Evolutionary conservation across 768 basidiomycete genomes (phyloP).

Genomic region (Strobilomyces echinocephalus): DNA sequence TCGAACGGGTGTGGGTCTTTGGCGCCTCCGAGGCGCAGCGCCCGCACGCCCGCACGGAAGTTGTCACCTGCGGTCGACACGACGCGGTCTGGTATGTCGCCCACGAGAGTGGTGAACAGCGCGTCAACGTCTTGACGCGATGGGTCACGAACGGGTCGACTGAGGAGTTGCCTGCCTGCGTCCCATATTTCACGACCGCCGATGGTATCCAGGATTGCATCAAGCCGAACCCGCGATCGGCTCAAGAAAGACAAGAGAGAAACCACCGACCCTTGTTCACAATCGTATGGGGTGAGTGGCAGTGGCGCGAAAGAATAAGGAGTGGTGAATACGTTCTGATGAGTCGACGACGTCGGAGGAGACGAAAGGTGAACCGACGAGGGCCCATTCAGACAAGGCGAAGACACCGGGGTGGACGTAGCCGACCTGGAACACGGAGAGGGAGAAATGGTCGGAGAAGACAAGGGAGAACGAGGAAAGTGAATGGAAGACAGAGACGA

Average conservation of each 20-base stretch:
- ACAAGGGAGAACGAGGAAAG: slow-evolving; percentile 23
- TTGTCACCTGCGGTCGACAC: slow-evolving; percentile 70
- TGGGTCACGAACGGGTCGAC: slow-evolving; percentile 27
- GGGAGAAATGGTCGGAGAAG: slow-evolving; percentile 31
- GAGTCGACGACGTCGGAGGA: slow-evolving; percentile 22
- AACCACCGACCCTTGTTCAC: slow-evolving; percentile 21
- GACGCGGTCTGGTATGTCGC: slow-evolving; percentile 59
- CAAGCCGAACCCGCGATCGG: slow-evolving; percentile 44
- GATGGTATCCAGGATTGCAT: slow-evolving; percentile 78
- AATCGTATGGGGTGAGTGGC: slow-evolving; percentile 28
- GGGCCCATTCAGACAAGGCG: slow-evolving; percentile 22
- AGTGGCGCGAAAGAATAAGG: slow-evolving; percentile 30
- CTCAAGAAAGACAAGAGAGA: slow-evolving; percentile 26
- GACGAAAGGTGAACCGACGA: slow-evolving; percentile 26
- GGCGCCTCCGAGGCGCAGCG: slow-evolving; percentile 37
- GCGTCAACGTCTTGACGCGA: slow-evolving; percentile 28
- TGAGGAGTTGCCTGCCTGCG: slow-evolving; percentile 59
- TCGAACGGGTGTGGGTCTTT: slow-evolving; percentile 28
- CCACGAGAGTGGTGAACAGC: slow-evolving; percentile 79
- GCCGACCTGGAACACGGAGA: slow-evolving; percentile 32
- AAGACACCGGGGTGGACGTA: slow-evolving; percentile 30
- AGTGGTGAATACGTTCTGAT: slow-evolving; percentile 20
- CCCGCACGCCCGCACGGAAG: slow-evolving; percentile 67
- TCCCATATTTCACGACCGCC: slow-evolving; percentile 81
- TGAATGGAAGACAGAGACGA: slow-evolving; percentile 24